Evolutionary conservation across 345 rosid genomes (phyloP).

Genomic region (Lumnitzera racemosa): DNA sequence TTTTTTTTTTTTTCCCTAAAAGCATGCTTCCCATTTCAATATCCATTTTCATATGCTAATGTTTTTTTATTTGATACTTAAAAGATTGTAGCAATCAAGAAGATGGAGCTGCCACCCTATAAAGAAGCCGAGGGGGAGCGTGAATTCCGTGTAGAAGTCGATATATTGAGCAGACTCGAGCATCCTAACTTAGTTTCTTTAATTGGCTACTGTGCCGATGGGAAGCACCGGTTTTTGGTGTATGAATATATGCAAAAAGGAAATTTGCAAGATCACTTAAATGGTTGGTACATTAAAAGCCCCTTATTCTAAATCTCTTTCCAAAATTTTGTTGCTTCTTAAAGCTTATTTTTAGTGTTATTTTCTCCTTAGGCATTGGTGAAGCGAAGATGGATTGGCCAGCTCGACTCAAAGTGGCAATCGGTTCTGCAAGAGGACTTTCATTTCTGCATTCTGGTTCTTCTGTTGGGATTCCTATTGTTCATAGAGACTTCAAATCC

Average conservation of each 20-base stretch:
- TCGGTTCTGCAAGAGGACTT: constrained; percentile 86
- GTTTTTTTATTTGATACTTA: constrained; percentile 19
- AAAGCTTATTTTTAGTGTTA: constrained; percentile 2
- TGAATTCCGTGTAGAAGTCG: constrained; percentile 94
- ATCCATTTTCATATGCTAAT: constrained; percentile 1
- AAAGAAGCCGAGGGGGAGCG: constrained; percentile 88
- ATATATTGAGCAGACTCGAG: constrained; percentile 89
- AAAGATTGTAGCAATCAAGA: constrained; percentile 93
- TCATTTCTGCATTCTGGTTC: constrained; percentile 90
- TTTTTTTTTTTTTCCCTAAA: too few relatives aligned
- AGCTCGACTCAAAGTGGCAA: constrained; percentile 67
- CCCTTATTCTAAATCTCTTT: too few relatives aligned
- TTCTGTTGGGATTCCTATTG: constrained; percentile 76
- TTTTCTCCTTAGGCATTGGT: constrained; percentile 44
- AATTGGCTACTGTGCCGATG: constrained; percentile 92
- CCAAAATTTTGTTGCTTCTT: too few relatives aligned
- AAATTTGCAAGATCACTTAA: constrained; percentile 93
- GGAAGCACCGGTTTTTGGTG: constrained; percentile 87
- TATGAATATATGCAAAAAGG: constrained; percentile 89
- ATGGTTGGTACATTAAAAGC: constrained; percentile 35
- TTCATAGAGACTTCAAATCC: constrained; percentile 95
- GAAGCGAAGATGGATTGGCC: constrained; percentile 88
- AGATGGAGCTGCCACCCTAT: constrained; percentile 81
- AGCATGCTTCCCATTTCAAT: not conserved
- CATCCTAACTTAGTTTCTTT: constrained; percentile 87